Evolutionary conservation across 2,329 filamentous ascomycete genomes (phyloP).

Genomic region (Trichoderma sp.): DNA sequence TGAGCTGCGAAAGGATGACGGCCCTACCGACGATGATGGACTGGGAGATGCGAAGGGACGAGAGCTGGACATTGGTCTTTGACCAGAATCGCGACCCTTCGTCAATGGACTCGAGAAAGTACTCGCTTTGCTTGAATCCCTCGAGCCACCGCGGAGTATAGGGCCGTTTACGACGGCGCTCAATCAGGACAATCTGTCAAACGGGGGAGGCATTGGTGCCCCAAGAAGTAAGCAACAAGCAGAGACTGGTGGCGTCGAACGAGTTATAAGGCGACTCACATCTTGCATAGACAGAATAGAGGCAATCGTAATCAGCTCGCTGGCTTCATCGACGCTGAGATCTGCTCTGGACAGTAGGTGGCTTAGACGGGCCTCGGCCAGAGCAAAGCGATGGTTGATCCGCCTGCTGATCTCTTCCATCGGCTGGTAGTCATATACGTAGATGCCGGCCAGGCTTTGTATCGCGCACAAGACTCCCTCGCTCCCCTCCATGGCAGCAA

Average conservation of each 20-base stretch:
- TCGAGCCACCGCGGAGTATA: conserved; percentile 43
- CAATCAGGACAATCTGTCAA: conserved; percentile 42
- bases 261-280: conserved; percentile 33
- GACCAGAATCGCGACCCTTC: conserved; percentile 44
- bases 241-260: background rate
- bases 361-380: conserved; percentile 39
- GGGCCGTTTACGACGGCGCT: conserved; percentile 42
- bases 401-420: conserved; percentile 38
- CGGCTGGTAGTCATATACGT: conserved; percentile 47
- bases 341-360: conserved; percentile 35
- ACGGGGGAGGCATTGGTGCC: background rate
- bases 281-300: conserved; percentile 47
- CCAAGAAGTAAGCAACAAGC: background rate
- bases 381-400: conserved; percentile 41
- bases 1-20: conserved; percentile 46
- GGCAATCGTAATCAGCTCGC: conserved; percentile 44
- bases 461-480: conserved; percentile 43
- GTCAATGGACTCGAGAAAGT: conserved; percentile 42
- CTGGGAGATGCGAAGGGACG: conserved; percentile 42
- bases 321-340: conserved; percentile 34
- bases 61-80: conserved; percentile 40
- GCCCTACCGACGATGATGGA: conserved; percentile 46
- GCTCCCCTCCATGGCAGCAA: conserved; percentile 44
- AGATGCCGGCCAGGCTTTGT: conserved; percentile 46
- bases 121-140: conserved; percentile 43